Evolutionary conservation across 305 asterid genomes (phyloP), one percentile per base, ranked within the genome.

Genomic region (Plantago coronopus): DNA sequence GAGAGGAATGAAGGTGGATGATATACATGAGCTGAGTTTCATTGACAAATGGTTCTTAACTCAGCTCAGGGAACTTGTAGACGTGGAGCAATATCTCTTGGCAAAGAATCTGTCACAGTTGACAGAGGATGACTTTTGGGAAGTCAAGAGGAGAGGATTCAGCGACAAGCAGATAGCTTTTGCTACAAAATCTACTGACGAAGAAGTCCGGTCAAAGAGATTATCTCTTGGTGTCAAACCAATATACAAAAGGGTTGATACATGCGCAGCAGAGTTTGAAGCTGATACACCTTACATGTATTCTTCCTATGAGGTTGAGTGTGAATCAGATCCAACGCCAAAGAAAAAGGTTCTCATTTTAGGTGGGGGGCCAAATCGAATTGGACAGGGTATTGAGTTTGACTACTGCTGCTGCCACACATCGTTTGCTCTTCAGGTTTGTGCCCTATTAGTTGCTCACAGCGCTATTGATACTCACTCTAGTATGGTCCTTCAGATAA

Each of bases 271-370:
- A 8, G 99, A 93, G 70, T 93, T 93, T 61, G 97, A 93, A 73
- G 97, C 99, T 65, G 79, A 93, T 74, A 93, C 99, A 5, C 99
- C 99, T 61, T 93, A 89, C 64, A 89, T 91, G 96, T 93, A 93
- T 62, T 87, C 96, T 13, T 76, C 95, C 12, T 93, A 89, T 78
- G 97, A 93, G 72, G 31, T 54, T 17, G 98, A 93, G 77, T 89
- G 95, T 69, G 97, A 93, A 77, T 93, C 97, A 5, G 81, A 72
- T 66, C 99, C 99, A 53, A 87, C 89, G 16, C 70, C 65, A 15
- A 83, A 61, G 74, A 89, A 82, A 66, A 93, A 93, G 51, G 96
- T 89, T 70, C 69, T 93, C 78, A 93, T 93, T 71, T 81, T 93
- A 51, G 99, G 99, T 47, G 97, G 99, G 18, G 99, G 99, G 59